These are phyloP conservation scores for Detonula confervacea DNA, from an alignment of 352 stramenopile species.

Conservation along the genomic window DNA sequence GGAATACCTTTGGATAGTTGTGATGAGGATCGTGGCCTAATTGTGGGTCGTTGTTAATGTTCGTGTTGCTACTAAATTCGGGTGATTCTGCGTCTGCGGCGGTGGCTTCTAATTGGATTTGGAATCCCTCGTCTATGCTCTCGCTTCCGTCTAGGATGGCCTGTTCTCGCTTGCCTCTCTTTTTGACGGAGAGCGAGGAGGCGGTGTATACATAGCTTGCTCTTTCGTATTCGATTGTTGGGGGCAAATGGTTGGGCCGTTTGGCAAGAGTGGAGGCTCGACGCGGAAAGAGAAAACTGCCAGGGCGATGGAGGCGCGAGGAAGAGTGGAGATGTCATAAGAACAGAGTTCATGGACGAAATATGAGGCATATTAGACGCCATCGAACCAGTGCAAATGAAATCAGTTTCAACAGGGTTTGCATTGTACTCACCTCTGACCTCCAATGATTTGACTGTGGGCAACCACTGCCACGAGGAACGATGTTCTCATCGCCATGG, in stretches of 20 bases:
- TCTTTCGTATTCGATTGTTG: not conserved
- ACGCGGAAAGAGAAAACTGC: not conserved
- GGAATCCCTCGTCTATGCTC: not conserved
- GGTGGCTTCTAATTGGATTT: constrained; percentile 6
- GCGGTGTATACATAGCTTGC: not conserved
- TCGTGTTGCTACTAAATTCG: too few relatives aligned
- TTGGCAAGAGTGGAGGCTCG: not conserved
- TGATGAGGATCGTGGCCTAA: constrained; percentile 14
- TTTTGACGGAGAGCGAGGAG: not conserved
- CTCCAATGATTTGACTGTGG: not conserved
- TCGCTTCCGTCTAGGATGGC: not conserved
- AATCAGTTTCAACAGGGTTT: too few relatives aligned
- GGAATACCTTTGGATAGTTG: constrained; percentile 33
- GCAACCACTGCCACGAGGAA: constrained; percentile 7
- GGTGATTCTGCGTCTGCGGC: not conserved
- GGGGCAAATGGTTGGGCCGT: not conserved
- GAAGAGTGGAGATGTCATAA: not conserved
- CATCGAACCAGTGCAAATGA: too few relatives aligned
- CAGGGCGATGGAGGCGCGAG: not conserved
- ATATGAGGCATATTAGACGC: too few relatives aligned
- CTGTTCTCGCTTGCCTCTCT: not conserved
- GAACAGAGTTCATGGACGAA: too few relatives aligned
- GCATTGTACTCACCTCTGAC: not conserved
- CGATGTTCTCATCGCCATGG: not conserved
- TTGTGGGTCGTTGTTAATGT: constrained; percentile 1